phyloP scores from a whole-genome alignment of 2,329 filamentous ascomycete species.

The Colletotrichum plurivorum region DNA sequence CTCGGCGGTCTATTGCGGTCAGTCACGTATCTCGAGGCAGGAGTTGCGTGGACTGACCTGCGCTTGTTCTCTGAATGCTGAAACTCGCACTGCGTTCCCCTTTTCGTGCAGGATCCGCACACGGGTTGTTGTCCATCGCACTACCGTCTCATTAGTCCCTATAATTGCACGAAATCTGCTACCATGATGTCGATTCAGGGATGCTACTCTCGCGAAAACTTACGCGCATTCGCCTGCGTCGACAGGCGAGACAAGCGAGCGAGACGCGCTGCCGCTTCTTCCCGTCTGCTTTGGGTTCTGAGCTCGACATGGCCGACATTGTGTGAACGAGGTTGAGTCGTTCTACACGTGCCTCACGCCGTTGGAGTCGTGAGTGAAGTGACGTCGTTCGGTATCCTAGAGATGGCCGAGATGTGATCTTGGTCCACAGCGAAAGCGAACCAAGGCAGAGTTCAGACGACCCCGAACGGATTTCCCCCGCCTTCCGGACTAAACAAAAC shows the following conservation, averaged over 20 bases:
- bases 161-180: neutral
- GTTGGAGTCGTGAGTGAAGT: neutral
- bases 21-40: neutral
- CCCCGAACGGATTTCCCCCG: neutral
- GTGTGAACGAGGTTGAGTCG: neutral
- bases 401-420: constrained; percentile 8
- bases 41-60: constrained; percentile 16
- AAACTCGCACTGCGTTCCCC: constrained; percentile 33
- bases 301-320: constrained; percentile 6
- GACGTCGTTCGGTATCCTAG: neutral
- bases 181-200: neutral
- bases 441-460: constrained; percentile 23
- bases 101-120: constrained; percentile 35
- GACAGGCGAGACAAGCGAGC: constrained; percentile 40
- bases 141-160: constrained; percentile 4
- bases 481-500: constrained; percentile 6
- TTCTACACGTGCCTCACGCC: neutral
- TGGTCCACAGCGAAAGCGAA: too few species aligned
- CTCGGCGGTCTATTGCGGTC: constrained; percentile 42
- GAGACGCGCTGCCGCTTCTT: constrained; percentile 40
- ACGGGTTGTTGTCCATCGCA: constrained; percentile 39
- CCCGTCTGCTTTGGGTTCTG: constrained; percentile 1
- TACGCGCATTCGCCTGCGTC: constrained; percentile 39
- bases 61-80: constrained; percentile 38
- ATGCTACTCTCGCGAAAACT: neutral